Evolutionary conservation across 208 protist genomes (phyloP).

Genomic region (Porcisia hertigi): DNA sequence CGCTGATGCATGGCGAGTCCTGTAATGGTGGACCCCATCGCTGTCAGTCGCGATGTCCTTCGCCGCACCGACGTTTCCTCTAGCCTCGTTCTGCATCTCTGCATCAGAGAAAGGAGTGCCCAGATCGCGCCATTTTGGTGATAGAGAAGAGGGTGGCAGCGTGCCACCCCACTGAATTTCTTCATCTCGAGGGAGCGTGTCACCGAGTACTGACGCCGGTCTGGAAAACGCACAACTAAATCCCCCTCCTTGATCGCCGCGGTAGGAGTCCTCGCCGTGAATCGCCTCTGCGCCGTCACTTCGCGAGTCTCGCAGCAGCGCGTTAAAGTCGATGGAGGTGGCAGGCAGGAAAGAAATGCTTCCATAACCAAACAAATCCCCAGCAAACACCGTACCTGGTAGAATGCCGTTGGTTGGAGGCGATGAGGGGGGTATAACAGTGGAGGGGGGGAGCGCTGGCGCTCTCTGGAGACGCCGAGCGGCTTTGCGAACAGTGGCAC

Average conservation of each 20-base stretch:
- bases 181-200: slow-evolving; percentile 9
- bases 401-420: neutral
- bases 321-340: slow-evolving; percentile 36
- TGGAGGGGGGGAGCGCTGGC: slow-evolving; percentile 5
- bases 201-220: neutral
- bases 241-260: neutral
- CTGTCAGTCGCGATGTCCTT: neutral
- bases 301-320: slow-evolving; percentile 27
- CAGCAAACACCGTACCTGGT: neutral
- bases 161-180: slow-evolving; percentile 38
- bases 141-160: slow-evolving; percentile 10
- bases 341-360: slow-evolving; percentile 40
- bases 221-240: neutral
- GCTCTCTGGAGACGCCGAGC: neutral
- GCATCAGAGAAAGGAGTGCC: neutral
- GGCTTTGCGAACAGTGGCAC: slow-evolving; percentile 10
- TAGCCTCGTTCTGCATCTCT: neutral
- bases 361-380: slow-evolving; percentile 43
- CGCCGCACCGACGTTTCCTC: neutral
- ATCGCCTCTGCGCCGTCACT: neutral
- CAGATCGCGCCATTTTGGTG: neutral
- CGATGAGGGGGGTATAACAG: neutral
- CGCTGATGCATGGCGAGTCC: neutral
- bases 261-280: neutral
- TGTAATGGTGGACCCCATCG: neutral